Evolutionary conservation across 257 asterid genomes (phyloP), one percentile per base, ranked within the genome.

Genomic region (Solanum neorickii): DNA sequence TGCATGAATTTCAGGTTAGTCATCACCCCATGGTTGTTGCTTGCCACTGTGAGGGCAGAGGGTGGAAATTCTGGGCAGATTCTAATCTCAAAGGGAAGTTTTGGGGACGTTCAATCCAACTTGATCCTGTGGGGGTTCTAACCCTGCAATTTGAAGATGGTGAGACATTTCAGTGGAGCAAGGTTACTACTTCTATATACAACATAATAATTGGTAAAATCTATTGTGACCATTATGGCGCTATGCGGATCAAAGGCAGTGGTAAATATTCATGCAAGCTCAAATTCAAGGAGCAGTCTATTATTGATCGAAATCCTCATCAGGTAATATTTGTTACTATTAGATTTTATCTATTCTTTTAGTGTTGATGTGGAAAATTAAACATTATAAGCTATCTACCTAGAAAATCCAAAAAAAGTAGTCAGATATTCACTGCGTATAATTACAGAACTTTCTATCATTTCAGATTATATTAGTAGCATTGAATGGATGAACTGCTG

Each of bases 41-140:
- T 21, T 97, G 99, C 88, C 99, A 97, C 86, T 97, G 99, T 88
- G 99, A 97, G 90, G 99, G 99, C 66, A 92, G 93, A 89, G 98
- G 96, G 42, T 97, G 99, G 99, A 97, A 93, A 83, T 97, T 96
- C 89, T 97, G 98, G 98, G 99, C 97, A 78, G 99, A 97, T 91
- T 94, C 98, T 78, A 97, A 96, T 89, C 99, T 97, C 72, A 96
- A 97, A 92, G 99, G 99, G 89, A 97, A 97, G 93, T 97, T 97
- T 89, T 97, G 99, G 99, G 99, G 99, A 5, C 97, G 99, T 78
- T 97, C 99, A 21, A 97, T 97, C 91, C 99, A 97, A 90, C 99
- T 97, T 77, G 99, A 97, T 90, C 99, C 99, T 66, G 95, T 97
- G 82, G 99, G 99, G 49, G 73, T 91, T 88, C 96, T 97, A 52